Conservation (phyloP, 2,329 filamentous ascomycete genomes). For the Catunica adiposa region DNA sequence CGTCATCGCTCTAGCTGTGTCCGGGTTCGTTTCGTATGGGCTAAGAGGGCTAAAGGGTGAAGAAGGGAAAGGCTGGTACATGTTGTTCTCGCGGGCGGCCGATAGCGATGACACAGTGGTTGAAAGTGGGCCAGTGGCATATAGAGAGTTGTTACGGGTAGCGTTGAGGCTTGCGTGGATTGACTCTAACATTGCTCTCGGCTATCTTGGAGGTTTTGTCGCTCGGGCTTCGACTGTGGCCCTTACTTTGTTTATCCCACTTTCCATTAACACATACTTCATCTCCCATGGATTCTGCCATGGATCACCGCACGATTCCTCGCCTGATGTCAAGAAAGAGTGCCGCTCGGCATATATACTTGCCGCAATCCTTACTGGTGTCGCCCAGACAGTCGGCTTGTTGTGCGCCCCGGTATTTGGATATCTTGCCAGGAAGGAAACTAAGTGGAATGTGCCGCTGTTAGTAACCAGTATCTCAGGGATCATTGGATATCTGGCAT, state of each 20-base stretch:
- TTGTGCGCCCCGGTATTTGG: conserved; percentile 77
- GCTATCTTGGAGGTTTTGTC: conserved; percentile 87
- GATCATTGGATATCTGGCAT: conserved; percentile 58
- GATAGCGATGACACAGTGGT: background rate
- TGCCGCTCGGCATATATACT: conserved; percentile 79
- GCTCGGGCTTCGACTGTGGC: conserved; percentile 87
- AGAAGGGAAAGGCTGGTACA: conserved; percentile 55
- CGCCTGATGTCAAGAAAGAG: conserved; percentile 63
- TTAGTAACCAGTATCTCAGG: conserved; percentile 56
- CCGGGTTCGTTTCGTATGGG: conserved; percentile 62
- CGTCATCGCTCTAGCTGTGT: conserved; percentile 51
- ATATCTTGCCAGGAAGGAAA: conserved; percentile 56
- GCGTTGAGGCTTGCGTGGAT: conserved; percentile 54
- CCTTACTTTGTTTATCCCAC: conserved; percentile 84
- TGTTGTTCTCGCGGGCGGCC: conserved; percentile 23
- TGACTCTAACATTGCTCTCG: conserved; percentile 65
- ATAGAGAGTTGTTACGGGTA: conserved; percentile 42
- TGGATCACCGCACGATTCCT: conserved; percentile 44
- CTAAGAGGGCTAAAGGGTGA: conserved; percentile 55
- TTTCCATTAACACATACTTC: conserved; percentile 86
- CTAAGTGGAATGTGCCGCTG: conserved; percentile 55
- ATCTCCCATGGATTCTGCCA: conserved; percentile 65
- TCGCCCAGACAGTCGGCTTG: conserved; percentile 73
- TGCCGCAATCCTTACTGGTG: conserved; percentile 71
- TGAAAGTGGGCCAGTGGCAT: conserved; percentile 27